Conservation (phyloP, 2,329 filamentous ascomycete genomes). For the Pleoardoris graminearum region DNA sequence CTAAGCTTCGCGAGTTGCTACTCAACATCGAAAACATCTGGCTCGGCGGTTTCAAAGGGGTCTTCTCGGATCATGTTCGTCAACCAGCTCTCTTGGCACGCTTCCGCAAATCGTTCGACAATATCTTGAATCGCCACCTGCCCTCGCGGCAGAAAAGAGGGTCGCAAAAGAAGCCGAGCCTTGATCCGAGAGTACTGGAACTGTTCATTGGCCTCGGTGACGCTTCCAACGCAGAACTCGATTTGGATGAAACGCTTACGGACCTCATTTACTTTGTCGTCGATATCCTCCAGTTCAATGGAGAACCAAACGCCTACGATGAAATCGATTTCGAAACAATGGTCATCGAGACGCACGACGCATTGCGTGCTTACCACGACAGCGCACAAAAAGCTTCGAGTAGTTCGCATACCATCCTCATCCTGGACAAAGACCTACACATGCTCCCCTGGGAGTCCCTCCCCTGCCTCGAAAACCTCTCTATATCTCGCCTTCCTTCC, state of each 20-base stretch:
- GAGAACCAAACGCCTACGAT: conserved; percentile 94
- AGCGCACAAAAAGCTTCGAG: conserved; percentile 40
- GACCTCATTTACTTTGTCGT: conserved; percentile 96
- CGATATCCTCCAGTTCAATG: conserved; percentile 94
- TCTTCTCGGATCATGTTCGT: conserved; percentile 77
- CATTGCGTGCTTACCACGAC: conserved; percentile 76
- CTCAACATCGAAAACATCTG: conserved; percentile 88
- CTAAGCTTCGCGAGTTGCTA: conserved; percentile 74
- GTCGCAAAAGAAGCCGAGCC: conserved; percentile 52
- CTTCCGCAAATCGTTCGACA: conserved; percentile 78
- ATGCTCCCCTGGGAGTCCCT: conserved; percentile 95
- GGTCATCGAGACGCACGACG: conserved; percentile 84
- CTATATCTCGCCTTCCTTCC: conserved; percentile 86
- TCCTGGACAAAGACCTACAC: conserved; percentile 90
- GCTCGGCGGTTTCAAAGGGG: conserved; percentile 91
- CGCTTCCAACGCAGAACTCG: conserved; percentile 65
- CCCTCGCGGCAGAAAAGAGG: conserved; percentile 74
- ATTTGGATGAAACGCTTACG: conserved; percentile 86
- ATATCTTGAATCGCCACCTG: conserved; percentile 78
- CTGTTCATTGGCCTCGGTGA: conserved; percentile 86
- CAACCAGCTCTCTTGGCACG: conserved; percentile 67
- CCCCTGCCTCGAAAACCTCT: conserved; percentile 76
- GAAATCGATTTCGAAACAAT: conserved; percentile 95
- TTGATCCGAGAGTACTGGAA: conserved; percentile 74
- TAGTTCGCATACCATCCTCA: conserved; percentile 75